A percentile compares a stretch with the other conserved stretches of the same genome.
phyloP scores from a whole-genome alignment of 73 alveolate genomes.

The Paramecium tetraurelia region DNA sequence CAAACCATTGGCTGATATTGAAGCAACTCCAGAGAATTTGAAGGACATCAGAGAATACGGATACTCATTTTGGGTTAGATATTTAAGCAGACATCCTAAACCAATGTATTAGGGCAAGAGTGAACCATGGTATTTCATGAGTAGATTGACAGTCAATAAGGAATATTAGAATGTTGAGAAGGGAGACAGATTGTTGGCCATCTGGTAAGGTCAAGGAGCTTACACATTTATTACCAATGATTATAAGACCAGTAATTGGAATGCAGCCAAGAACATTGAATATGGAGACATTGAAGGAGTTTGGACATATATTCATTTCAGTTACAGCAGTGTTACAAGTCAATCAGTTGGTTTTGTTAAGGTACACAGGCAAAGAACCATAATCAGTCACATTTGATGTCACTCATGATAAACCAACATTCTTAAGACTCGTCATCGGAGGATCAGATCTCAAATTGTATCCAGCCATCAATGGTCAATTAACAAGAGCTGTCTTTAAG shows the following conservation, averaged over 20 bases:
- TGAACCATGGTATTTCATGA: constrained; percentile 51
- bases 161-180: not conserved
- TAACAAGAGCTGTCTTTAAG: constrained; percentile 41
- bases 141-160: constrained; percentile 12
- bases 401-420: constrained; percentile 16
- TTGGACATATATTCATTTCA: constrained; percentile 17
- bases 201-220: constrained; percentile 27
- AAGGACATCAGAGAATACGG: constrained; percentile 49
- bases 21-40: constrained; percentile 29
- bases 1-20: constrained; percentile 47
- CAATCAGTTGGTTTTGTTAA: constrained; percentile 15
- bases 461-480: constrained; percentile 34
- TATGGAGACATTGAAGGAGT: constrained; percentile 53
- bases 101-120: constrained; percentile 36
- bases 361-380: not conserved
- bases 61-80: constrained; percentile 18
- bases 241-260: not conserved
- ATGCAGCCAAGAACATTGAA: not conserved
- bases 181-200: constrained; percentile 47
- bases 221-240: constrained; percentile 26
- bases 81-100: not conserved
- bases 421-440: constrained; percentile 30
- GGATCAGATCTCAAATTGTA: constrained; percentile 38
- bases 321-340: not conserved
- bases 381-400: constrained; percentile 6